Evolutionary conservation across 139 green algal species (phyloP), one percentile per base, ranked within the genome.

Genomic region (Coelastrella sp.): DNA sequence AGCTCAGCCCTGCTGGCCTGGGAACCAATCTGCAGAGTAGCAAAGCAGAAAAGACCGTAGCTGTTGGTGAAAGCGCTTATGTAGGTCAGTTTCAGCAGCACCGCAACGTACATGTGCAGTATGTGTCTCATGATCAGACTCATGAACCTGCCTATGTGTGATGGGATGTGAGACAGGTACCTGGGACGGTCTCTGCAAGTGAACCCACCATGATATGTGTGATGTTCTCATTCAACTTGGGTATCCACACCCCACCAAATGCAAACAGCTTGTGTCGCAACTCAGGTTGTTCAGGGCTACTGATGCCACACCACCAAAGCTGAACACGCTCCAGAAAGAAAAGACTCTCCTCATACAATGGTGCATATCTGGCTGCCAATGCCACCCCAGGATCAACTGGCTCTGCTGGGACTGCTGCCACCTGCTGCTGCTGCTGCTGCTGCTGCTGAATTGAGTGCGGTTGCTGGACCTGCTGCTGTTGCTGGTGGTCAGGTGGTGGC

Each of bases 281-380:
- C 87, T 91, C 87, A 19, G 14, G 6, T 17, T 84, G 49, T 65
- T 73, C 60, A 70, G 76, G 35, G 49, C 0, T n/a, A 57, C n/a
- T 65, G 12, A 91, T 35, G 5, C 87, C 87, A 79, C 76, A 85
- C 87, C 76, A 86, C 87, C 78, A 91, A 76, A 91, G 61, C 87
- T 87, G 76, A 60, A 91, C 87, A 24, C 78, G 35, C 63, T 91
- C 78, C 15, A 91, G 63, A 27, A 91, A 91, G 25, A 85, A 24
- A 17, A 76, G 68, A n/a, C 68, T 8, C 19, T 76, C 68, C 10
- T 76, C 68, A 25, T 76, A 76, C 68, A 76, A 24, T 11, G 68
- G 68, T 8, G 17, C 17, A 49, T 27, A 76, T 25, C 68, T 78
- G 63, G 35, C 59, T 24, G 61, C 58, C 15, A 63, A 25, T 58